Evolutionary conservation across 495 filamentous ascomycete genomes (phyloP), one percentile per base, ranked within the genome.

Genomic region (Talaromyces thailandensis): DNA sequence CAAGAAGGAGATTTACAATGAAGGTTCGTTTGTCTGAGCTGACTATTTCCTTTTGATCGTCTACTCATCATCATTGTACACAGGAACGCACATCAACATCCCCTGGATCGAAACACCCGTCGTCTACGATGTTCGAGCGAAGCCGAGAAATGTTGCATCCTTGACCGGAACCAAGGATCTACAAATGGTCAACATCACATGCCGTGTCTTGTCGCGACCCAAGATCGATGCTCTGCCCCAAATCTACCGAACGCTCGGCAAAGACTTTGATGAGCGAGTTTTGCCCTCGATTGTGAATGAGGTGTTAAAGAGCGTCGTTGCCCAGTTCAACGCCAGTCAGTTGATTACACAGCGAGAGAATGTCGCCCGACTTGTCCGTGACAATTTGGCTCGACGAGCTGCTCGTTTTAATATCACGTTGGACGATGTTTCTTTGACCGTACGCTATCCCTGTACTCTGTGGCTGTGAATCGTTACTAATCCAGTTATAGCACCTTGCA

Each of bases 151-250:
- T 71, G 94, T 98, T 63, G 88, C 94, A 64, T 98, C 94, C 70
- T 87, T 98, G 61, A 98, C 94, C 60, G 94, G 95, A 66, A 98
- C 94, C 70, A 98, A 98, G 78, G 94, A 98, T 76, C 79, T 98
- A 73, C 94, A 98, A 82, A 98, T 98, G 94, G 94, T 98, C 73
- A 98, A 98, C 83, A 98, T 98, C 75, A 98, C 95, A 70, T 98
- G 94, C 79, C 95, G 94, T 92, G 94, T 98, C 56, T 91, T 98
- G 60, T 96, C 92, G 51, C 83, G 90, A 71, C 94, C 94, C 63
- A 86, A 89, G 40, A 79, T 98, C 67, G 84, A 90, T 61, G 89
- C 93, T 31, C 86, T 98, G 29, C 94, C 94, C 5, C 90, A 93
- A 73, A 98, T 98, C 67, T 98, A 97, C 80, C 86, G 94, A 53